Conservation (phyloP, 1,139 yeast species). For the Pichia sp. region DNA sequence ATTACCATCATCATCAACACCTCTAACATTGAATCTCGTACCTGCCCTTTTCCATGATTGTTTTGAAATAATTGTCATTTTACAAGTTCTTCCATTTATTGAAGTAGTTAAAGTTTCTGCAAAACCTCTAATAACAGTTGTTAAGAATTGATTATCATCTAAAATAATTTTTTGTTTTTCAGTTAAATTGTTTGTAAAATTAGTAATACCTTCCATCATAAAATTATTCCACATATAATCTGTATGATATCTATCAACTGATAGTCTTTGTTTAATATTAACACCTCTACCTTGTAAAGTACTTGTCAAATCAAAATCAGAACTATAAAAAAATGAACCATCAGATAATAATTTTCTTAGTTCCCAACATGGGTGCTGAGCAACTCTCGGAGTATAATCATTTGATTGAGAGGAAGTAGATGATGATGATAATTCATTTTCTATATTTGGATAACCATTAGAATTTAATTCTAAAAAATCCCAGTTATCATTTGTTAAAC, state of each 20-base stretch:
- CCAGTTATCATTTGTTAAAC: constrained; percentile 69
- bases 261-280: constrained; percentile 33
- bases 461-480: constrained; percentile 66
- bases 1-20: constrained; percentile 90
- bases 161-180: constrained; percentile 48
- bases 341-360: constrained; percentile 70
- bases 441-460: constrained; percentile 52
- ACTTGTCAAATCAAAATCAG: constrained; percentile 87
- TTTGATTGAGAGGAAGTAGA: constrained; percentile 16
- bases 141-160: constrained; percentile 73
- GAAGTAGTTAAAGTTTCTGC: constrained; percentile 65
- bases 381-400: constrained; percentile 24
- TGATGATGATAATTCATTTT: constrained; percentile 18
- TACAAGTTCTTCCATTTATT: constrained; percentile 47
- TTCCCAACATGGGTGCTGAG: constrained; percentile 80
- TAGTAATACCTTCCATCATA: constrained; percentile 76
- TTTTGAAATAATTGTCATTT: constrained; percentile 76
- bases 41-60: constrained; percentile 98
- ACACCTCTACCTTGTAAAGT: constrained; percentile 70
- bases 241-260: constrained; percentile 57
- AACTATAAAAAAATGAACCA: constrained; percentile 89
- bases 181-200: constrained; percentile 67
- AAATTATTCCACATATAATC: constrained; percentile 97
- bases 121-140: constrained; percentile 91
- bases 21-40: constrained; percentile 87